Evolutionary conservation across 352 stramenopile genomes (phyloP), one percentile per base, ranked within the genome.

Genomic region (Phytophthora pinifolia): DNA sequence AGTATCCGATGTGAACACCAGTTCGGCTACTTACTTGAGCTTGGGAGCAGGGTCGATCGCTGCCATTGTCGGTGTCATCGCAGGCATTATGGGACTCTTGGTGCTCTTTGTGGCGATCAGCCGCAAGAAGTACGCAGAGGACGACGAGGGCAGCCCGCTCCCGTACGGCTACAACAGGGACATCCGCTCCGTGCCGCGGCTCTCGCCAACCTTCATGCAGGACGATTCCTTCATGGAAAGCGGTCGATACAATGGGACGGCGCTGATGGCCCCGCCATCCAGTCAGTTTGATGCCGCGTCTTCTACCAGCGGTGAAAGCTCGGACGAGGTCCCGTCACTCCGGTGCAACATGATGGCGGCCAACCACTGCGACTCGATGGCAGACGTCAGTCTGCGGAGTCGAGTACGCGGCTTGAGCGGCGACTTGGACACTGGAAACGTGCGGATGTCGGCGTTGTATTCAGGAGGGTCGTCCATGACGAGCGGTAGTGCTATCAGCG

Each of bases 21-120:
- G 70, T 8, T 69, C 66, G 12, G 76, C 66, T 20, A 71, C 59
- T 1, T 72, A 66, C 7, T 88, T 87, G 66, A 83, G 59, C 41
- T 63, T 92, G 46, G 77, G 68, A 17, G 70, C 75, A 30, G 65
- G 62, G 5, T 89, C 81, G 22, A 89, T 92, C 58, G 41, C 88
- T 46, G 86, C 76, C 17, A 85, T 92, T 47, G 67, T 88, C 38
- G 79, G 81, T 13, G 81, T 92, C 17, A 46, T 92, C 13, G 70
- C 71, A n/a, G 75, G 79, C 20, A 83, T 92, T 30, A 59, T 63
- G 32, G 75, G 74, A 8, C 71, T 88, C 33, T 37, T 88, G 7
- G 42, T 69, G 15, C 48, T 89, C 15, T 88, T 89, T 32, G 75
- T 79, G 10, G 49, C 70, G 13, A 89, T 87, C 41, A 70, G 74